Base-by-base conservation (phyloP, 192 early-diverging fungal species). In the Umbelopsis sp. region DNA sequence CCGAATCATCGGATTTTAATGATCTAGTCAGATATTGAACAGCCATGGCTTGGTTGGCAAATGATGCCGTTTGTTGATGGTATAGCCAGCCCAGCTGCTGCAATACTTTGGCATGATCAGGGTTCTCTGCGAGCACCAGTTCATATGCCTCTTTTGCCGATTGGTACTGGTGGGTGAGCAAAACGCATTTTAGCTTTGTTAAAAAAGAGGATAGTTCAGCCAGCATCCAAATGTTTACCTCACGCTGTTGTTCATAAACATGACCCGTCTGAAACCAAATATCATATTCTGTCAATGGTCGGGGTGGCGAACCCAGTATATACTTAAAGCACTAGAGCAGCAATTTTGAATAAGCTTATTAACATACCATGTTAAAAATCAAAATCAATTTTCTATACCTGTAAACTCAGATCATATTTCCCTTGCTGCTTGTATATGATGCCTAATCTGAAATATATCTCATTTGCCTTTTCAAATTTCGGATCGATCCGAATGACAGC, bases 261-360 rank as follows among this genome's bases (percentile, higher is more conserved):
- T 96, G 95, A 20, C 97, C 98, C 52, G 96, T 98, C 79, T 99
- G 97, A 82, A 97, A 99, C 95, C 94, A 97, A 49, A 99, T 95
- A 76, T 99, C 98, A 4, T 89, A 86, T 73, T 97, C 94, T 20
- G 94, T 95, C 25, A 98, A 87, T 25, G 98, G 98, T 68, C 89
- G 91, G n/a, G 96, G 97, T 16, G 96, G 96, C 18, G 86, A 86
- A 27, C 80, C 77, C 3, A 97, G 73, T 49, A 97, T 97, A 80
- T 95, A 95, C 58, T 87, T 86, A 84, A 99, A 98, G 84, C 94
- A 98, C 85, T 93, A 37, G 10, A 20, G 35, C 6, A 21, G 16
- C 12, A 68, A 41, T 1, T 41, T 41, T 21, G 23, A 79, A 78
- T 23, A 71, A 73, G 71, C 81, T 11, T 0, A 30, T 41, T 48